Evolutionary conservation across 2,329 filamentous ascomycete species (phyloP).

Genomic region (Nemania serpens): DNA sequence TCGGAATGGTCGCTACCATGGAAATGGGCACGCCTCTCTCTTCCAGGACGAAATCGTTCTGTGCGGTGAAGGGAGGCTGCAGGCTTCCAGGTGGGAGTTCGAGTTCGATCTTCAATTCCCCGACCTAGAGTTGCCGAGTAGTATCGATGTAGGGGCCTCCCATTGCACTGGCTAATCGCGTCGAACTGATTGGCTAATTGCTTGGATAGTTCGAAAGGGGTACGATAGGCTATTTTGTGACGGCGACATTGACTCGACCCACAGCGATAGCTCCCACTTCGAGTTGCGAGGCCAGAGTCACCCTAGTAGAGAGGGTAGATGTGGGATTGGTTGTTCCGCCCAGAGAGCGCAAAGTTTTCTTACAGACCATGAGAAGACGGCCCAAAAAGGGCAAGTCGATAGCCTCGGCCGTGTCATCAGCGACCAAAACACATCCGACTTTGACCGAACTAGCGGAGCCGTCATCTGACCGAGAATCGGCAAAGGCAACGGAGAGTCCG

Average conservation of each 20-base stretch:
- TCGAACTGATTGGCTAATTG: constrained; percentile 23
- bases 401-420: constrained; percentile 49
- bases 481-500: constrained; percentile 44
- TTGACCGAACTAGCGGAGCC: constrained; percentile 49
- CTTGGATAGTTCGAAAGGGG: constrained; percentile 84
- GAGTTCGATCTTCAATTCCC: constrained; percentile 76
- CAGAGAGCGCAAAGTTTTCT: constrained; percentile 79
- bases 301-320: constrained; percentile 81
- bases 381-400: constrained; percentile 64
- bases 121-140: constrained; percentile 75
- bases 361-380: constrained; percentile 82
- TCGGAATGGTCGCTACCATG: constrained; percentile 63
- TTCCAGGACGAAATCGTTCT: constrained; percentile 83
- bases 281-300: constrained; percentile 80
- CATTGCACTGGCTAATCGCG: constrained; percentile 17
- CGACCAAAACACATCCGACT: constrained; percentile 35
- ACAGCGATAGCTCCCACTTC: constrained; percentile 81
- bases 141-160: constrained; percentile 77
- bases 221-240: constrained; percentile 88
- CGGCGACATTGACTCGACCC: constrained; percentile 85
- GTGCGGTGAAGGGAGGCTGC: constrained; percentile 76
- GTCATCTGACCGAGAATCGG: constrained; percentile 46
- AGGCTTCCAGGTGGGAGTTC: constrained; percentile 78
- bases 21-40: constrained; percentile 77
- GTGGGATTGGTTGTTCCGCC: constrained; percentile 76